Conservation (phyloP, 805 yeast species). For the Lachancea fermentati region DNA sequence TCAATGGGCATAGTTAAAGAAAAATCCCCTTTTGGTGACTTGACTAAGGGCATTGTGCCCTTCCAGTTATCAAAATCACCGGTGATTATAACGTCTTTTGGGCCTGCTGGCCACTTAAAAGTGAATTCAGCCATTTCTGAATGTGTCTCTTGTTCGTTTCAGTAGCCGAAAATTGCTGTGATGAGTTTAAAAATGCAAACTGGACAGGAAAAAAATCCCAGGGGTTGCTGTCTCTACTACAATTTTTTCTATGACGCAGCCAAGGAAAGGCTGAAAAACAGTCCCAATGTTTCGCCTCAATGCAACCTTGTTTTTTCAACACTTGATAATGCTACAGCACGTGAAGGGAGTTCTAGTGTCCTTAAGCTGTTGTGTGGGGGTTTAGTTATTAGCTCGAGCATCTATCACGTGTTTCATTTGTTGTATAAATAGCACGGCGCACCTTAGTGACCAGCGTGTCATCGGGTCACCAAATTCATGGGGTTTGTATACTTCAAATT, state of each 20-base stretch:
- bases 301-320: too few relatives aligned
- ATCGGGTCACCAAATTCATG: too few relatives aligned
- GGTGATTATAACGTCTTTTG: constrained; percentile 54
- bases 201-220: not conserved
- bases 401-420: too few relatives aligned
- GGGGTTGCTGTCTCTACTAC: not conserved
- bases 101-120: constrained; percentile 45
- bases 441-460: too few relatives aligned
- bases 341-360: too few relatives aligned
- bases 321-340: too few relatives aligned
- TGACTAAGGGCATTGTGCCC: constrained; percentile 53
- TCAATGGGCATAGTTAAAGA: constrained; percentile 52
- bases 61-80: constrained; percentile 71
- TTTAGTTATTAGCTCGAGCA: too few relatives aligned
- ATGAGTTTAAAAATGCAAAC: not conserved
- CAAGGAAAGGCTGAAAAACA: not conserved
- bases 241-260: not conserved
- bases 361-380: too few relatives aligned
- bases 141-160: not conserved
- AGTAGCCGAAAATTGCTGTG: not conserved
- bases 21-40: constrained; percentile 56
- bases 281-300: not conserved
- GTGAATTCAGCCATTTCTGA: constrained; percentile 19
- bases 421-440: too few relatives aligned
- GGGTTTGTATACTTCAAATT: too few relatives aligned